Percentiles rank a stretch among this genome's conserved stretches.
Evolutionary conservation across 2,329 filamentous ascomycete genomes (phyloP).

Genomic region (Lecanoromycetidae sp.): DNA sequence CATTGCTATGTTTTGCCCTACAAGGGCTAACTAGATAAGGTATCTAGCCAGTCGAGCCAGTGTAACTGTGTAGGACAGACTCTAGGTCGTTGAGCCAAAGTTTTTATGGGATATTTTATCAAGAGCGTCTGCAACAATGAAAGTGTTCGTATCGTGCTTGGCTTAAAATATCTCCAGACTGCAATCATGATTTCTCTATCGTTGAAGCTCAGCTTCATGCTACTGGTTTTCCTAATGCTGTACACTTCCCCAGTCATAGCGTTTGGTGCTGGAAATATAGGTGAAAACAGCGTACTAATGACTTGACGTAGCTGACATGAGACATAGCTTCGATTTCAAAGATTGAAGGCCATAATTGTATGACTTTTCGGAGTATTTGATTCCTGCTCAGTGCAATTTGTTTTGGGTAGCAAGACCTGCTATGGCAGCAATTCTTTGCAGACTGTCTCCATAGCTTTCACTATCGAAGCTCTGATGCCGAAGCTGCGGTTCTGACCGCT

Average conservation of each 20-base stretch:
- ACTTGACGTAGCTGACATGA: neutral
- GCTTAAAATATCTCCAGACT: neutral
- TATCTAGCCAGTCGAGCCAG: neutral
- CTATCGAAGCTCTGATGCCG: too few relatives aligned
- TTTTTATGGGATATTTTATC: too few relatives aligned
- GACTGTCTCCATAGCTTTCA: too few relatives aligned
- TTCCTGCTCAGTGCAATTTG: neutral
- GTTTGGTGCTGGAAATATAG: constrained; percentile 19
- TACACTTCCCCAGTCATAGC: constrained; percentile 15
- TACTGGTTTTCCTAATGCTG: constrained; percentile 12
- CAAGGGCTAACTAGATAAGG: neutral
- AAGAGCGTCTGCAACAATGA: neutral
- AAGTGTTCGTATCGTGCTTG: neutral
- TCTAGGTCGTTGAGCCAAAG: too few relatives aligned
- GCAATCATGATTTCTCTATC: constrained; percentile 1
- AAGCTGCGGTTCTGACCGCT: neutral
- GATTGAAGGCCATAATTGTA: constrained; percentile 39
- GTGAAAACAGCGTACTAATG: neutral
- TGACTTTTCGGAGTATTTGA: constrained; percentile 14
- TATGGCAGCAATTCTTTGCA: too few relatives aligned
- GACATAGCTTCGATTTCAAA: constrained; percentile 33
- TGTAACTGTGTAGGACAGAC: too few relatives aligned
- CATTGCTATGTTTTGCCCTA: too few relatives aligned
- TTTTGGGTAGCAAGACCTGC: neutral
- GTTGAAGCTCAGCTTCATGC: neutral